Evolutionary conservation across 2,329 filamentous ascomycete species (phyloP), one percentile per base, ranked within the genome.

Genomic region (Verticillium albo-atrum): DNA sequence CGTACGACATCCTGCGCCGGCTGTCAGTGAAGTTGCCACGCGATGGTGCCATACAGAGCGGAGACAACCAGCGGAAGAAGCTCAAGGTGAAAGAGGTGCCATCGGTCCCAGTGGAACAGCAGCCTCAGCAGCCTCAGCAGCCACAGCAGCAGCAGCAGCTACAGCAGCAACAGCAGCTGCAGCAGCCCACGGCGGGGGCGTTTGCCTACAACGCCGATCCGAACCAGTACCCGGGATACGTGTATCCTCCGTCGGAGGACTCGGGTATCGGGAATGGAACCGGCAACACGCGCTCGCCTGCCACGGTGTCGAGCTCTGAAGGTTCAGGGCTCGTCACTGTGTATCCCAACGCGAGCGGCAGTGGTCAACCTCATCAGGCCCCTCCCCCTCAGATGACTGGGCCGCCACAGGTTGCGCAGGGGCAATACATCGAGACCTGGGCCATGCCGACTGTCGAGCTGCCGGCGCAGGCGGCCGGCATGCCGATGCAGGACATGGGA

Each of bases 1-100:
- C 70, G 3, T 72, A 69, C 55, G 67, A 69, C 3, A 65, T 75
- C n/a, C 63, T 75, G n/a, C 42, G 42, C 42, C 42, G 42, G n/a
- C 42, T 47, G 6, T 47, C 42, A 9, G 10, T 7, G 9, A 47
- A 47, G 42, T 10, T 47, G 42, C 42, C 42, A 7, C n/a, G 42
- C n/a, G n/a, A 47, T 5, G 42, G 42, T 10, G 42, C 42, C 42
- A 1, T 47, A 7, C 7, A 9, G 42, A 23, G 14, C 42, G 20
- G 17, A 20, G 30, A 65, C 23, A 54, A 52, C 17, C 59, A 12
- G 54, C 63, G 59, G 27, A 64, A 63, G 53, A 60, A 52, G 9
- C 32, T 51, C 10, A 58, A 50, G 50, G n/a, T 28, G 3, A 42
- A 50, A 14, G 58, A 60, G 7, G 56, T 58, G 54, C 52, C 60